phyloP scores from a whole-genome alignment of 1,284 basidiomycete genomes.

The Ustilago tritici region DNA sequence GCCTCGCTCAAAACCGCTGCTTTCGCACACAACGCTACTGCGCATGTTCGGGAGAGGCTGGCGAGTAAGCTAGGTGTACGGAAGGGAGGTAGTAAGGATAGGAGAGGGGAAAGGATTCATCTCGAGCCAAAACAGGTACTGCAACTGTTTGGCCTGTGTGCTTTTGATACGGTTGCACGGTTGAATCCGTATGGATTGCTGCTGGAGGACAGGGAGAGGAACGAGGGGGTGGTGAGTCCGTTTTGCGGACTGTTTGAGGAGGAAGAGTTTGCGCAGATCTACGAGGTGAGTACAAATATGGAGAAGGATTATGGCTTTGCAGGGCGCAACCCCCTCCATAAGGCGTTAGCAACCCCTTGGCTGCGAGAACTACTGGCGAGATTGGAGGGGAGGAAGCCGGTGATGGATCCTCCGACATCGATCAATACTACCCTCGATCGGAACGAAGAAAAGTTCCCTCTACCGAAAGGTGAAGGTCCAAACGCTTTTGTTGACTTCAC shows the following conservation, averaged over 20 bases:
- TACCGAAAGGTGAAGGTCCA: constrained; percentile 19
- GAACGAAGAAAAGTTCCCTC: constrained; percentile 22
- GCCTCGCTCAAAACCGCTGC: constrained; percentile 18
- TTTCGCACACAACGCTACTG: constrained; percentile 32
- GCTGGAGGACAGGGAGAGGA: constrained; percentile 14
- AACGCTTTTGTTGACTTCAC: constrained; percentile 46
- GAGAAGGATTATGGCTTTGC: constrained; percentile 47
- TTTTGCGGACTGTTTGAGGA: constrained; percentile 36
- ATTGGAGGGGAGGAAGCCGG: constrained; percentile 22
- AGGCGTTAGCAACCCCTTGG: constrained; percentile 41
- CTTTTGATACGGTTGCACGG: constrained; percentile 45
- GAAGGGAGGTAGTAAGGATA: constrained; percentile 25
- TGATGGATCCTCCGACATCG: constrained; percentile 42
- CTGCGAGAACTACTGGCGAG: constrained; percentile 38
- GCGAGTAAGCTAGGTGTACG: constrained; percentile 31
- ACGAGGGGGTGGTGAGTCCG: constrained; percentile 26
- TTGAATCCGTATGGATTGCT: constrained; percentile 40
- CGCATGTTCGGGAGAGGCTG: constrained; percentile 18
- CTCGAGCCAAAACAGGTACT: constrained; percentile 28
- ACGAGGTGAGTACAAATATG: constrained; percentile 35
- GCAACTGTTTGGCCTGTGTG: constrained; percentile 49
- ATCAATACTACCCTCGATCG: constrained; percentile 48
- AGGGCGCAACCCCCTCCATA: constrained; percentile 28
- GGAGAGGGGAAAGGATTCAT: constrained; percentile 32
- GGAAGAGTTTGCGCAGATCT: constrained; percentile 30